Percentiles rank a stretch among this genome's conserved stretches.
These are phyloP conservation scores for Arthrobotrys conoides DNA, from an alignment of 2,329 filamentous ascomycete species.

Conservation along the genomic window DNA sequence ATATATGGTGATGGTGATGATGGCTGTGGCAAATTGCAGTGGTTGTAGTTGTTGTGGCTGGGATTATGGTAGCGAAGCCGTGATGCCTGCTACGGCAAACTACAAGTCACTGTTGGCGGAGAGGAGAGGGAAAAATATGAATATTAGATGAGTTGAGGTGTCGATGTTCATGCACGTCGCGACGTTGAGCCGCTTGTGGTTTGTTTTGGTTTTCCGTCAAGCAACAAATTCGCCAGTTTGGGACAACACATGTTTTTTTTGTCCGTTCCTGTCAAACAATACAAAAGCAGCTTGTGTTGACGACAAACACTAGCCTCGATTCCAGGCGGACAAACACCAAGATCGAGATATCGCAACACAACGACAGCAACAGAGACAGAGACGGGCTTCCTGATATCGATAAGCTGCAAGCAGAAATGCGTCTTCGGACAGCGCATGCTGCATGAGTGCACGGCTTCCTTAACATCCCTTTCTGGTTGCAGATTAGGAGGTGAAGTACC, in stretches of 20 bases:
- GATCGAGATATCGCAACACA: constrained; percentile 5
- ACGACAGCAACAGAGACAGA: neutral
- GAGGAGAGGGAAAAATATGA: constrained; percentile 4
- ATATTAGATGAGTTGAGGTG: constrained; percentile 20
- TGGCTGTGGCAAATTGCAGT: neutral
- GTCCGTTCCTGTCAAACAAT: constrained; percentile 6
- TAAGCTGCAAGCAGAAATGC: constrained; percentile 24
- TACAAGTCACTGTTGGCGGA: neutral
- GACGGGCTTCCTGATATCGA: constrained; percentile 28
- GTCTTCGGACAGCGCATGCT: constrained; percentile 42
- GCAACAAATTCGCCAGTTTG: constrained; percentile 14
- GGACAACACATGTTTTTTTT: constrained; percentile 22
- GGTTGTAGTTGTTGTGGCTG: constrained; percentile 10
- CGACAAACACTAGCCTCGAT: too few relatives aligned
- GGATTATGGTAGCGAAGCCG: constrained; percentile 5
- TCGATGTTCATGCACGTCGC: constrained; percentile 54
- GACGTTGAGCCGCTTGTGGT: constrained; percentile 44
- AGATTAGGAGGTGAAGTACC: neutral
- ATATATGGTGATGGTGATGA: neutral
- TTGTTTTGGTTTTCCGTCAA: constrained; percentile 57
- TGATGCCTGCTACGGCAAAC: constrained; percentile 9
- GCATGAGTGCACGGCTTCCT: constrained; percentile 21
- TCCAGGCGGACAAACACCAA: too few relatives aligned
- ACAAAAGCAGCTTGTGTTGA: too few relatives aligned
- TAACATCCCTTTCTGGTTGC: constrained; percentile 18